Evolutionary conservation across 2,329 filamentous ascomycete species (phyloP).

Genomic region (Claviceps pazoutovae): DNA sequence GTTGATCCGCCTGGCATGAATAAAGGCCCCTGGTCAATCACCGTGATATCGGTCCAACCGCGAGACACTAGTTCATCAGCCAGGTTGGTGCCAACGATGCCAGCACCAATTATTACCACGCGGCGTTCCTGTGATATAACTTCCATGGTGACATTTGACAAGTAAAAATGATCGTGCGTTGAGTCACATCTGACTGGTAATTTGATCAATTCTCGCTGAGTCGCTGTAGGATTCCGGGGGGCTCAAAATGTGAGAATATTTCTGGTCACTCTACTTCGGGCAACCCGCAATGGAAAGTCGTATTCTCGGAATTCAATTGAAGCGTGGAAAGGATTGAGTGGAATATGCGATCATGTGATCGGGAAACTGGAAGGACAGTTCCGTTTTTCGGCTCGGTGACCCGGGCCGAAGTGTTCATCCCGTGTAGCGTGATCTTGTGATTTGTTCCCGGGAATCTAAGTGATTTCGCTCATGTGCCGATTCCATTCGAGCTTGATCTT

Average conservation of each 20-base stretch:
- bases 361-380: not conserved
- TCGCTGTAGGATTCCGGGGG: too few species aligned
- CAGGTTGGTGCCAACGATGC: slow-evolving; percentile 49
- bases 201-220: too few species aligned
- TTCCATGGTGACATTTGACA: not conserved
- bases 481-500: too few species aligned
- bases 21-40: slow-evolving; percentile 49
- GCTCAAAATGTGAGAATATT: too few species aligned
- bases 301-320: not conserved
- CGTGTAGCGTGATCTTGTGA: not conserved
- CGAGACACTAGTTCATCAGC: slow-evolving; percentile 48
- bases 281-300: not conserved
- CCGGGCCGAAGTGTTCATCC: not conserved
- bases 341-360: slow-evolving; percentile 2
- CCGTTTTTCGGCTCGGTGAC: not conserved
- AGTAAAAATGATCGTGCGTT: too few species aligned
- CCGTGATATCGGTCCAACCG: slow-evolving; percentile 50
- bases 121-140: slow-evolving; percentile 23
- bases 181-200: too few species aligned
- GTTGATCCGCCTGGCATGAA: slow-evolving; percentile 51
- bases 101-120: slow-evolving; percentile 48
- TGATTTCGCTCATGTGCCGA: too few species aligned
- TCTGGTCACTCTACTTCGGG: too few species aligned
- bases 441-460: too few species aligned
- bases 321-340: not conserved